phyloP scores from a whole-genome alignment of 1,139 yeast species.

The Maudiozyma humilis region DNA sequence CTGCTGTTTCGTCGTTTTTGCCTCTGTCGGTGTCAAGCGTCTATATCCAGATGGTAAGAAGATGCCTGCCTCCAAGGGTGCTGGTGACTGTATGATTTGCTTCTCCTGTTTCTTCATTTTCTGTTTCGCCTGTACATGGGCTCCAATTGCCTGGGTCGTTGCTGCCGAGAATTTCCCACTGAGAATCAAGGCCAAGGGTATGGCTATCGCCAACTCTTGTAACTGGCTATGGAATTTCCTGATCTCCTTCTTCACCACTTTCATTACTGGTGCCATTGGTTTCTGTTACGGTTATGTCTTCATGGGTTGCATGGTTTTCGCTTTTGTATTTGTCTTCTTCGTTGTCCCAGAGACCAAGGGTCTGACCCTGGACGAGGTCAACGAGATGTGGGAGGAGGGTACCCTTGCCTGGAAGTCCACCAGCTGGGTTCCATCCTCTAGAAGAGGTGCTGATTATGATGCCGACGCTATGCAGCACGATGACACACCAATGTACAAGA shows the following conservation, averaged over 20 bases:
- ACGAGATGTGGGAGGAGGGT: constrained; percentile 5
- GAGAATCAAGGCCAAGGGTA: constrained; percentile 57
- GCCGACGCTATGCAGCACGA: constrained; percentile 4
- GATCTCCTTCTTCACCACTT: constrained; percentile 63
- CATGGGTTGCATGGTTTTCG: constrained; percentile 5
- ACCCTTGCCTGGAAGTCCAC: constrained; percentile 4
- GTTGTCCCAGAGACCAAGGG: constrained; percentile 5
- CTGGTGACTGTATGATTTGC: constrained; percentile 17
- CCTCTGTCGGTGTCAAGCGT: constrained; percentile 14
- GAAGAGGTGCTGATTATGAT: constrained; percentile 5
- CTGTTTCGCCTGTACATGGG: constrained; percentile 5
- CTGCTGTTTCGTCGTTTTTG: constrained; percentile 12
- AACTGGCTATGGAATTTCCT: constrained; percentile 72
- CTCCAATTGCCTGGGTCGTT: constrained; percentile 11
- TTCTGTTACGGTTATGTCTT: constrained; percentile 6
- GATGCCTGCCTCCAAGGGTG: constrained; percentile 11
- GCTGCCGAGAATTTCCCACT: constrained; percentile 14
- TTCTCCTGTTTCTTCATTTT: constrained; percentile 5
- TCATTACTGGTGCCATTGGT: constrained; percentile 38
- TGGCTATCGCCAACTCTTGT: constrained; percentile 59
- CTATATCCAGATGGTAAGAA: constrained; percentile 12
- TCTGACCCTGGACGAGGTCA: constrained; percentile 3
- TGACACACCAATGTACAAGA: constrained; percentile 5
- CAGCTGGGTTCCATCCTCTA: too few species aligned
- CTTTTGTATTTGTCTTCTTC: constrained; percentile 3